Conservation (phyloP, 2,329 filamentous ascomycete species). For the Ploettnerulaceae sp. region DNA sequence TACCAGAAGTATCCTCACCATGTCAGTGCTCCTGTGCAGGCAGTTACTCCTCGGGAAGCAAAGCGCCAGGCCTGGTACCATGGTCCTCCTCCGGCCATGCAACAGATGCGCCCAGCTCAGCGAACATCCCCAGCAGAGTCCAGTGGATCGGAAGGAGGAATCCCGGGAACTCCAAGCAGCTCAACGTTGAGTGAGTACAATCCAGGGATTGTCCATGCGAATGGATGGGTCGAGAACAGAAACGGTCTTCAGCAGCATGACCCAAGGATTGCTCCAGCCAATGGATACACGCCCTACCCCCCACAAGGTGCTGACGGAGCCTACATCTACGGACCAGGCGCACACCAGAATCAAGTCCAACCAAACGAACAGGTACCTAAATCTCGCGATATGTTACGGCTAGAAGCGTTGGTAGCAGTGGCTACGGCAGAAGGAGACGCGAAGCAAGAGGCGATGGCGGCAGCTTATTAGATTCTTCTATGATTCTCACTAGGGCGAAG, state of each 20-base stretch:
- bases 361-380: slow-evolving; percentile 33
- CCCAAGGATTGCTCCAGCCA: slow-evolving; percentile 11
- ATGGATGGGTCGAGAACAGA: slow-evolving; percentile 44
- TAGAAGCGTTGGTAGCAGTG: slow-evolving; percentile 61
- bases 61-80: slow-evolving; percentile 74
- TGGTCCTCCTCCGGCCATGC: slow-evolving; percentile 37
- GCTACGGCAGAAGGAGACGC: slow-evolving; percentile 55
- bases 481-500: no score
- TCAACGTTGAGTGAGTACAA: slow-evolving; percentile 46
- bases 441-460: slow-evolving; percentile 28
- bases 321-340: slow-evolving; percentile 27
- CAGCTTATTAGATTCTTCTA: slow-evolving; percentile 29
- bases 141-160: slow-evolving; percentile 49
- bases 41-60: slow-evolving; percentile 51
- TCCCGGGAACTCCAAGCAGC: slow-evolving; percentile 45
- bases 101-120: slow-evolving; percentile 35
- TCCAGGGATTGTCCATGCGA: slow-evolving; percentile 47
- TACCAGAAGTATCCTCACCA: slow-evolving; percentile 54
- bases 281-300: slow-evolving; percentile 32
- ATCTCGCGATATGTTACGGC: slow-evolving; percentile 47
- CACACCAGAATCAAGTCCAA: slow-evolving; percentile 33
- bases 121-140: slow-evolving; percentile 52
- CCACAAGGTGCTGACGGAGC: slow-evolving; percentile 15
- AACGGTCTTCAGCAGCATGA: slow-evolving; percentile 21
- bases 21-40: slow-evolving; percentile 55